Evolutionary conservation across 2,329 filamentous ascomycete species (phyloP), one percentile per base, ranked within the genome.

Genomic region (Daldinia sp.): DNA sequence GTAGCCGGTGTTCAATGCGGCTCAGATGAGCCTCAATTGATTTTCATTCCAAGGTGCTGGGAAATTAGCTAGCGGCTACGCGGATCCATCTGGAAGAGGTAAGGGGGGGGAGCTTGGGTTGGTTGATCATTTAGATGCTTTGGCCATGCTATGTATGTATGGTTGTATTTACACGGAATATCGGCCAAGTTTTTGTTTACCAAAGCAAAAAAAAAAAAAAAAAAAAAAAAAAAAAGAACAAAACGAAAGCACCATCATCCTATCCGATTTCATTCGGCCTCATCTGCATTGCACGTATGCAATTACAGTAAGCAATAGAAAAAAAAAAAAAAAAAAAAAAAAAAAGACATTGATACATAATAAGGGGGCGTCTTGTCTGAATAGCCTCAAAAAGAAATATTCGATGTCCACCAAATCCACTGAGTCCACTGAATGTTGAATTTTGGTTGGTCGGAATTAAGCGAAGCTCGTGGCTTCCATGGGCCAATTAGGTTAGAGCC

Each of bases 371-470:
- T 23, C 20, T 54, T 54, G 50, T 54, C 10, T 37, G 51, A 54
- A 54, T 54, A 54, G 18, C 51, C 33, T 54, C 51, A 54, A 39
- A 13, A 37, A 37, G 3, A 23, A 54, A 54, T 23, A 9, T 37
- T 35, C n/a, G 20, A 26, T 13, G 9, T 26, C 51, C 51, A 54
- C 51, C 23, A 9, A 37, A 35, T 9, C 33, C 35, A 15, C 20
- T 23, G 20, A 23, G 20, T 23, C 20, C 48, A 9, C 4, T 10
- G 6, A 54, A 54, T 20, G 10, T 20, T 18, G 20, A 39, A 54
- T 4, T 54, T 54, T 54, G 30, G 51, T 54, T 54, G 33, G 33
- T 15, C 33, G 30, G 46, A 39, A 37, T 37, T 54, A 54, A 26
- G 33, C 33, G 33, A 54, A 54, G 35, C 9, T 54, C 51, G 30